Conservation (phyloP, 2,329 filamentous ascomycete species). For the Cordyceps cicadae region DNA sequence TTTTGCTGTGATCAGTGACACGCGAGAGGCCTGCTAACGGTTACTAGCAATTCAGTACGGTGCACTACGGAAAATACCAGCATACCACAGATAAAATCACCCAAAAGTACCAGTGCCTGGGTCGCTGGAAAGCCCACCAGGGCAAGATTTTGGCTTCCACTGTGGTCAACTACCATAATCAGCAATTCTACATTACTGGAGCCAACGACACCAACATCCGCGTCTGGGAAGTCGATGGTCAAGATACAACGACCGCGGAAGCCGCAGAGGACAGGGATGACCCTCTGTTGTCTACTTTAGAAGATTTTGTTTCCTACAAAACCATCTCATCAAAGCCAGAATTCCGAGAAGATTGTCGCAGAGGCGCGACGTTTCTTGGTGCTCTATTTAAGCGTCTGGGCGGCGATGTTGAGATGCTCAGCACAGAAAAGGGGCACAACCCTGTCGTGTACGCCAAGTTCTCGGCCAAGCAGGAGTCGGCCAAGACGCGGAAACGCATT, state of each 20-base stretch:
- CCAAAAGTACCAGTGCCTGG: slow-evolving; percentile 73
- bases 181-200: slow-evolving; percentile 86
- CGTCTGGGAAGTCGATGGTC: slow-evolving; percentile 67
- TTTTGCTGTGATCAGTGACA: slow-evolving; percentile 4
- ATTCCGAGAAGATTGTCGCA: slow-evolving; percentile 83
- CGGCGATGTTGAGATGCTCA: slow-evolving; percentile 83
- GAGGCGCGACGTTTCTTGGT: slow-evolving; percentile 84
- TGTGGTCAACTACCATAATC: slow-evolving; percentile 58
- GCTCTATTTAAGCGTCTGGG: slow-evolving; percentile 88
- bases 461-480: slow-evolving; percentile 60
- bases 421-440: slow-evolving; percentile 69
- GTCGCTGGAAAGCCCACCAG: slow-evolving; percentile 73
- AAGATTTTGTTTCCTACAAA: slow-evolving; percentile 83
- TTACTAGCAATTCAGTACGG: slow-evolving; percentile 55
- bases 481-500: slow-evolving; percentile 68
- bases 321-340: slow-evolving; percentile 82
- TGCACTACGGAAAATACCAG: slow-evolving; percentile 52
- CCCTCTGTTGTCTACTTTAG: slow-evolving; percentile 61
- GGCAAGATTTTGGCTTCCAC: slow-evolving; percentile 84
- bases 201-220: slow-evolving; percentile 86
- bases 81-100: slow-evolving; percentile 50
- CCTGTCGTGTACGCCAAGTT: slow-evolving; percentile 93
- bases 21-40: neutral
- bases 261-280: slow-evolving; percentile 34
- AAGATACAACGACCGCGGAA: slow-evolving; percentile 25